These are phyloP conservation scores for Citrus australasica DNA, from an alignment of 345 rosid species.

Conservation along the genomic window DNA sequence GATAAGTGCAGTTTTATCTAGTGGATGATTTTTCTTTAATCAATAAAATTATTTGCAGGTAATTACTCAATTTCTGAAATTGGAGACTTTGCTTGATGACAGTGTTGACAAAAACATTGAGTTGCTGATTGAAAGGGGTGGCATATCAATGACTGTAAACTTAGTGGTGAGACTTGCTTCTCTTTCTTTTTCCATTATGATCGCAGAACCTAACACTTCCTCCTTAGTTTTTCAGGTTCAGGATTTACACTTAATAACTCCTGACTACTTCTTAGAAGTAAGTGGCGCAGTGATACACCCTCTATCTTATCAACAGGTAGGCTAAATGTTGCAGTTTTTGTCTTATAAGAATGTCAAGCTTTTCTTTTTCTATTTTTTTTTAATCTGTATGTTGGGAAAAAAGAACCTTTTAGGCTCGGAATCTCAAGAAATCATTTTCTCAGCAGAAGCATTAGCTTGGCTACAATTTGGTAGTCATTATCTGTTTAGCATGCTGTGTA, in stretches of 20 bases:
- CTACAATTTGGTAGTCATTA: not conserved
- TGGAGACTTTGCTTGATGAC: slow-evolving; percentile 87
- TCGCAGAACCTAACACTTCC: slow-evolving; percentile 11
- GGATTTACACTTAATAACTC: slow-evolving; percentile 90
- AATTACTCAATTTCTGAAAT: slow-evolving; percentile 70
- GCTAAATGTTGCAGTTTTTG: slow-evolving; percentile 6
- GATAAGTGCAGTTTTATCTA: not conserved
- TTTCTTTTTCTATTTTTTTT: not conserved
- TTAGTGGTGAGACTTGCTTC: slow-evolving; percentile 54
- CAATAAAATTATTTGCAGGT: slow-evolving; percentile 50
- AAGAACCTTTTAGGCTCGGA: not conserved
- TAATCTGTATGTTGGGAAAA: not conserved
- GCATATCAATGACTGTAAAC: slow-evolving; percentile 51
- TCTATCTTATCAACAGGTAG: slow-evolving; percentile 93
- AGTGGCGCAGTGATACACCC: slow-evolving; percentile 95
- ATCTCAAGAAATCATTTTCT: not conserved
- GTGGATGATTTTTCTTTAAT: slow-evolving; percentile 11
- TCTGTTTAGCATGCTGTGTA: not conserved
- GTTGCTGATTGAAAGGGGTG: slow-evolving; percentile 91
- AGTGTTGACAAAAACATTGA: slow-evolving; percentile 56
- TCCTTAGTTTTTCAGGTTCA: slow-evolving; percentile 62
- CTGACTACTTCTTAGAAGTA: slow-evolving; percentile 82
- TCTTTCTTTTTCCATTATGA: not conserved
- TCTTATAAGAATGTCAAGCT: not conserved
- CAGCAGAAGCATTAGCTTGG: not conserved